Evolutionary conservation across 176 grass and related monocot species (phyloP), one percentile per base, ranked within the genome.

Genomic region (Avena insularis): DNA sequence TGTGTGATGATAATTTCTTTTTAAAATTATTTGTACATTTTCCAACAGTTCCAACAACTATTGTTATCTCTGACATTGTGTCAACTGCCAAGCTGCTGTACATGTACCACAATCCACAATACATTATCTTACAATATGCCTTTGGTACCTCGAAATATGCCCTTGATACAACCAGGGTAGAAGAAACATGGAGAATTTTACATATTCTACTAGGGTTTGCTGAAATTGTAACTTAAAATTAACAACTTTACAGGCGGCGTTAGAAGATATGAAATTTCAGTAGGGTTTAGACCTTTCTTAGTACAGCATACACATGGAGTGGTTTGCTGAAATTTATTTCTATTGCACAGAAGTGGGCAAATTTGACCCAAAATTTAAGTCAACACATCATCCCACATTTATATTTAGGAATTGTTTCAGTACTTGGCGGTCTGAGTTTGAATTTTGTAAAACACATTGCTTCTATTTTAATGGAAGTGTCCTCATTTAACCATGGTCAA

Each of bases 181-280:
- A 79, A 12, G 9, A 78, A 78, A 60, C 57, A 13, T 25, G 72
- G 47, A 75, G 11, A 53, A 17, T 8, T 51, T 12, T 53, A 75
- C 72, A 53, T 75, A 51, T 53, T 29, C 72, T 13, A 75, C 23
- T 75, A 75, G 6, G 13, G 21, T 75, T 53, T 75, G 72, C 21
- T 51, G 16, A 74, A 27, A 50, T 75, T 75, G 8, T 15, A 16
- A 75, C 16, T 75, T 29, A 29, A 29, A 51, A 31, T 29, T 43
- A 43, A 43, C 6, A 43, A 43, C 40, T 43, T 49, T 17, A 31
- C 13, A 53, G 29, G 72, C 13, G 50, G 12, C 47, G 29, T 75
- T 75, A 53, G 21, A 75, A 75, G 71, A 75, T 46, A 75, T 51
- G 46, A 51, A 75, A 50, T 35, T 35, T 35, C 33, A 35, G 33